These are phyloP conservation scores for Ceratocystis lukuohia DNA, from an alignment of 2,329 filamentous ascomycete species.

Conservation along the genomic window DNA sequence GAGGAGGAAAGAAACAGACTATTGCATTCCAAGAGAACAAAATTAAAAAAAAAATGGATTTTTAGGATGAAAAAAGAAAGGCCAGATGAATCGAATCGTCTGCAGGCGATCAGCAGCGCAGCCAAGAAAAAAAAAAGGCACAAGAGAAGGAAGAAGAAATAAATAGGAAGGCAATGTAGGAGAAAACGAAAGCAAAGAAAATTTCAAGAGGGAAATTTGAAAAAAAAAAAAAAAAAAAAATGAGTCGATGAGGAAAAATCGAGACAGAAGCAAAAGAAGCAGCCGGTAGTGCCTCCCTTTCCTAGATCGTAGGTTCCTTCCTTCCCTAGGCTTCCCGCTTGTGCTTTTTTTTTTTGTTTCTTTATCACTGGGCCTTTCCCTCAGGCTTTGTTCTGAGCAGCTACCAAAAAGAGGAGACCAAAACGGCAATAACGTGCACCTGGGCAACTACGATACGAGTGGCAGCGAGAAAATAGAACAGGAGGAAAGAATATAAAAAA, in stretches of 20 bases:
- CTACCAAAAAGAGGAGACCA: not conserved
- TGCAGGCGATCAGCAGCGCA: not conserved
- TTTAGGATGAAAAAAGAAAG: slow-evolving; percentile 1
- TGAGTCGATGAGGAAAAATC: not conserved
- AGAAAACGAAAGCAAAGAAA: not conserved
- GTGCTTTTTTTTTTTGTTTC: not conserved
- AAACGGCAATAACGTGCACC: not conserved
- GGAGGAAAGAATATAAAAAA: not conserved
- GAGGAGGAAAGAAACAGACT: slow-evolving; percentile 13
- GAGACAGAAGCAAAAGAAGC: not conserved
- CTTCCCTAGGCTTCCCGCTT: slow-evolving; percentile 4
- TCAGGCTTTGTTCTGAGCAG: not conserved
- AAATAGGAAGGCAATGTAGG: not conserved
- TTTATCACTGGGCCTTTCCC: not conserved
- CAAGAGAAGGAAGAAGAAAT: not conserved
- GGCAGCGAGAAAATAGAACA: not conserved
- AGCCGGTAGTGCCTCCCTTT: not conserved
- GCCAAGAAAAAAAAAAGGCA: not conserved
- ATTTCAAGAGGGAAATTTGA: not conserved
- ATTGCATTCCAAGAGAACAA: slow-evolving; percentile 15
- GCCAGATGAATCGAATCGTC: slow-evolving; percentile 1
- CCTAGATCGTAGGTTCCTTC: slow-evolving; percentile 5
- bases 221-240: not conserved
- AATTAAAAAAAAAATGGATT: slow-evolving; percentile 2
- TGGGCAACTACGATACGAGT: not conserved